Percentiles rank a stretch among this genome's conserved stretches.
phyloP scores from a whole-genome alignment of 306 rosid genomes.

The Castanopsis chinensis region DNA sequence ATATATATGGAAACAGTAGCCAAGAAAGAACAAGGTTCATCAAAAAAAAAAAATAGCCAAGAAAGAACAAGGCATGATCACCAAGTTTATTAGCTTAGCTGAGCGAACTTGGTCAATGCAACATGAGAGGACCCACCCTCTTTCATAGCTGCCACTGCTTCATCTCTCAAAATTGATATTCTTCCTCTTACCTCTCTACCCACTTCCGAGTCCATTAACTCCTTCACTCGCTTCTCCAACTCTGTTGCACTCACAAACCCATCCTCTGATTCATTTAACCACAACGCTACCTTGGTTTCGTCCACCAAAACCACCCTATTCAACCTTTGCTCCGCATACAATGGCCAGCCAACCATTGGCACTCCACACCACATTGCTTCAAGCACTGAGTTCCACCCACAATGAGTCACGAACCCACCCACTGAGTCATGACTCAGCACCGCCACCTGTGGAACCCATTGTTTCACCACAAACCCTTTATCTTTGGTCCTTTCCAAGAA shows the following conservation, averaged over 20 bases:
- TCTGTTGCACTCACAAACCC: slow-evolving; percentile 27
- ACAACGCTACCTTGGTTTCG: slow-evolving; percentile 15
- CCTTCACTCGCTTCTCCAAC: slow-evolving; percentile 33
- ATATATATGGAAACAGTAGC: too few relatives aligned
- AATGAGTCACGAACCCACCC: slow-evolving; percentile 39
- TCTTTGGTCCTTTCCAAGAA: not conserved
- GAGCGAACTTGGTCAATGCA: not conserved
- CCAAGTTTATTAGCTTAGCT: too few relatives aligned
- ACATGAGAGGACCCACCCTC: slow-evolving; percentile 19
- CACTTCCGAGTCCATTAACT: slow-evolving; percentile 17
- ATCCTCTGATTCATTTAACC: not conserved
- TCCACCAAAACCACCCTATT: slow-evolving; percentile 7
- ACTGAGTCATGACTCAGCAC: slow-evolving; percentile 18
- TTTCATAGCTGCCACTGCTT: slow-evolving; percentile 6
- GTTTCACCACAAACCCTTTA: not conserved
- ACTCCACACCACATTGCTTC: slow-evolving; percentile 15
- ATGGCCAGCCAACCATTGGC: slow-evolving; percentile 38
- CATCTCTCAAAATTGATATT: not conserved
- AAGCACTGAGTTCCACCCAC: slow-evolving; percentile 39
- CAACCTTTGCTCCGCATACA: slow-evolving; percentile 34
- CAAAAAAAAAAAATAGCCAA: too few relatives aligned
- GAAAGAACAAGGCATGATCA: too few relatives aligned
- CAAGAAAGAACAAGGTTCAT: too few relatives aligned
- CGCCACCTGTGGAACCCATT: slow-evolving; percentile 7
- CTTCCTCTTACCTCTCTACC: slow-evolving; percentile 25